Percentiles rank a stretch among this genome's conserved stretches.
These are phyloP conservation scores for Prunus mongolica DNA, from an alignment of 306 rosid species.

Conservation along the genomic window DNA sequence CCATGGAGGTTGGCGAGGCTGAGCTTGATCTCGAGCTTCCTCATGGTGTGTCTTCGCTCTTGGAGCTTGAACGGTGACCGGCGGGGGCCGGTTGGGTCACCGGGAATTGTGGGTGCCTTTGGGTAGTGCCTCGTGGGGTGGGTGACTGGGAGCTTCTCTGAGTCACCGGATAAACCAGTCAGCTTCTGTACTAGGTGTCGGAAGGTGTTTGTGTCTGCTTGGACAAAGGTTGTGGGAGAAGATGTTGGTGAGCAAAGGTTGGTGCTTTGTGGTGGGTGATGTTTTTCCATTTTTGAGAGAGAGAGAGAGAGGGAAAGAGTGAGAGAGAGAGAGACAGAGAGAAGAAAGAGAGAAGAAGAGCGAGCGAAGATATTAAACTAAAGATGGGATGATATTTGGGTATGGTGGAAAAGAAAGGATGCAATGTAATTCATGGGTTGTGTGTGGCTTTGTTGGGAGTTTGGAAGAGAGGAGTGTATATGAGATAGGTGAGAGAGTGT, in stretches of 20 bases:
- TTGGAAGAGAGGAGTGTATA: neutral
- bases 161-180: slow-evolving; percentile 42
- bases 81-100: slow-evolving; percentile 34
- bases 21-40: slow-evolving; percentile 43
- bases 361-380: neutral
- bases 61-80: slow-evolving; percentile 50
- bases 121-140: slow-evolving; percentile 24
- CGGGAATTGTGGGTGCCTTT: slow-evolving; percentile 4
- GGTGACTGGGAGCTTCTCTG: slow-evolving; percentile 34
- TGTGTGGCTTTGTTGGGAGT: neutral
- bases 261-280: neutral
- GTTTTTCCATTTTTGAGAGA: slow-evolving; percentile 13
- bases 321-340: neutral
- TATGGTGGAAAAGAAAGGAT: neutral
- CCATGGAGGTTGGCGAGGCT: slow-evolving; percentile 29
- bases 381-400: neutral
- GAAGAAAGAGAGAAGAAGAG: neutral
- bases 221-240: slow-evolving; percentile 45
- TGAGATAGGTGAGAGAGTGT: neutral
- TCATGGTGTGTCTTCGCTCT: slow-evolving; percentile 43
- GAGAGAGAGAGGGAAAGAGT: neutral
- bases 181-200: slow-evolving; percentile 47
- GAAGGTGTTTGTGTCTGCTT: slow-evolving; percentile 43
- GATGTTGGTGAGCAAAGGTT: slow-evolving; percentile 27
- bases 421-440: neutral